phyloP scores from a whole-genome alignment of 1,139 yeast species.

The Candida neerlandica region DNA sequence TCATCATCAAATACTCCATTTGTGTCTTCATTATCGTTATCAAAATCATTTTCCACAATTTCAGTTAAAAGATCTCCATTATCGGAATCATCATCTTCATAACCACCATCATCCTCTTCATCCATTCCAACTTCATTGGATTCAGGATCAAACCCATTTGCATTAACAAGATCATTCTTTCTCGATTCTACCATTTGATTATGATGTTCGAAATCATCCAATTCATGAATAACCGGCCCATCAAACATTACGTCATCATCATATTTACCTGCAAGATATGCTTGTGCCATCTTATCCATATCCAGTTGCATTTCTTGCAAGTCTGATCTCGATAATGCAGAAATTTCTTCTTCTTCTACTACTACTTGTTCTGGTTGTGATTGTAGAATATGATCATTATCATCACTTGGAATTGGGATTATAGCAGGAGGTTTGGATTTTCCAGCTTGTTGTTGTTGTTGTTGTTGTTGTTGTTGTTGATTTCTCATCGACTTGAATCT shows the following conservation, averaged over 20 bases:
- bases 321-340: constrained; percentile 34
- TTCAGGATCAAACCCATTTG: constrained; percentile 19
- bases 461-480: background rate
- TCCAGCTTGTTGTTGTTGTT: background rate
- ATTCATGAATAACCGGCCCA: constrained; percentile 57
- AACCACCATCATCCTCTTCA: constrained; percentile 26
- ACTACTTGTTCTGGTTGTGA: background rate
- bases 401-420: constrained; percentile 8
- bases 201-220: constrained; percentile 57
- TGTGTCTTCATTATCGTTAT: constrained; percentile 19
- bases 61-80: constrained; percentile 39
- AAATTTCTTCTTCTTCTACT: constrained; percentile 15
- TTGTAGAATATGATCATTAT: background rate
- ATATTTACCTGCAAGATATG: constrained; percentile 59
- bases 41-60: constrained; percentile 37
- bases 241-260: constrained; percentile 56
- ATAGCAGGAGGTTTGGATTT: constrained; percentile 1
- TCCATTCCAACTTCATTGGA: constrained; percentile 25
- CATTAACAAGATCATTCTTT: constrained; percentile 20
- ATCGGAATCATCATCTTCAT: constrained; percentile 39
- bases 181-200: constrained; percentile 49
- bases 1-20: constrained; percentile 27
- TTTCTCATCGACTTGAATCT: constrained; percentile 25
- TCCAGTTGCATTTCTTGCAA: constrained; percentile 31
- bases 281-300: constrained; percentile 59